phyloP scores from a whole-genome alignment of 805 yeast species.

The Yamadazyma akitaensis region DNA sequence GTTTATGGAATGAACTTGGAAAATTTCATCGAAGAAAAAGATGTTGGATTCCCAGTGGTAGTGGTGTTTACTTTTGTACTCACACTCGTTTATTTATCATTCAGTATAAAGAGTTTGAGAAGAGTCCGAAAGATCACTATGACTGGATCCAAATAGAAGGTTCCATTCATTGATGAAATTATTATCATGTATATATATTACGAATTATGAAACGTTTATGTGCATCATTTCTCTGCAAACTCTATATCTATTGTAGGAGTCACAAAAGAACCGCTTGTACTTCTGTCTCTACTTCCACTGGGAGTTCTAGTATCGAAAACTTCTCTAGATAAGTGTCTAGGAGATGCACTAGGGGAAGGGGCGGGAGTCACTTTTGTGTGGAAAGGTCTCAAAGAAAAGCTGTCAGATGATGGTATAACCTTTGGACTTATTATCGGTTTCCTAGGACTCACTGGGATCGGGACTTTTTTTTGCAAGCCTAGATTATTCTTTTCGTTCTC shows the following conservation, averaged over 20 bases:
- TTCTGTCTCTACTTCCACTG: slow-evolving; percentile 4
- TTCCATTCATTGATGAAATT: neutral
- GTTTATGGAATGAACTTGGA: slow-evolving; percentile 95
- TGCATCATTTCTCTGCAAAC: slow-evolving; percentile 18
- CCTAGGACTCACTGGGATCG: slow-evolving; percentile 15
- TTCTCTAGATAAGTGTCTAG: slow-evolving; percentile 20
- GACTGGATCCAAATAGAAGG: slow-evolving; percentile 29
- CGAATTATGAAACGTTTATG: neutral
- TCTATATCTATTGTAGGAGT: slow-evolving; percentile 27
- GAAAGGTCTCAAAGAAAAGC: slow-evolving; percentile 40
- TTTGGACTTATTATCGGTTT: slow-evolving; percentile 15
- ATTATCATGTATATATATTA: neutral
- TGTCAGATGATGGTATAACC: slow-evolving; percentile 20
- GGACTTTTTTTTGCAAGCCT: slow-evolving; percentile 20
- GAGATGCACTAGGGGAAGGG: slow-evolving; percentile 39
- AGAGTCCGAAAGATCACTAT: slow-evolving; percentile 72
- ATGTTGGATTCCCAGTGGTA: slow-evolving; percentile 57
- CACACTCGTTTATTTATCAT: slow-evolving; percentile 45
- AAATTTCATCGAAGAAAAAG: slow-evolving; percentile 83
- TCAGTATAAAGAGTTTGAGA: slow-evolving; percentile 56
- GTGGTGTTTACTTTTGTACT: slow-evolving; percentile 43
- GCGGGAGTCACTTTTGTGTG: slow-evolving; percentile 38
- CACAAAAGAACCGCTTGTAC: slow-evolving; percentile 19
- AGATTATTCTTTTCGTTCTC: slow-evolving; percentile 26
- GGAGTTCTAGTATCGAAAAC: slow-evolving; percentile 1